Percentiles rank a stretch among this genome's conserved stretches.
phyloP scores from a whole-genome alignment of 2,329 filamentous ascomycete genomes.

The Fusarium odoratissimum region DNA sequence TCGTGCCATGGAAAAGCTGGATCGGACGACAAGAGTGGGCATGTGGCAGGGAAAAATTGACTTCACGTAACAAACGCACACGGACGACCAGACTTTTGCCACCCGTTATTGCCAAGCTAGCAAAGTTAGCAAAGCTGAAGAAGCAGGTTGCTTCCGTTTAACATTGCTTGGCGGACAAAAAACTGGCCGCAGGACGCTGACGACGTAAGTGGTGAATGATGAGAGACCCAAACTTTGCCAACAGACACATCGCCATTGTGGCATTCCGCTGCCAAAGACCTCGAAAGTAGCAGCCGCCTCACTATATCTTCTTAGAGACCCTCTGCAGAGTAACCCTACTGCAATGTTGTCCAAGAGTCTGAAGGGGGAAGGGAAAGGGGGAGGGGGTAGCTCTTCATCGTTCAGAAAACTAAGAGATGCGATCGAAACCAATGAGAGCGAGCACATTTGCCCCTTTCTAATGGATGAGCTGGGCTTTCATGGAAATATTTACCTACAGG shows the following conservation, averaged over 20 bases:
- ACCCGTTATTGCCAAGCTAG: not conserved
- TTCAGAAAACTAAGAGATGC: not conserved
- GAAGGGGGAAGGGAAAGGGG: not conserved
- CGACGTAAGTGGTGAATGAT: not conserved
- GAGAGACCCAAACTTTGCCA: not conserved
- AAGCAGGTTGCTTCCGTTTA: constrained; percentile 11
- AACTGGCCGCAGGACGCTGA: constrained; percentile 1
- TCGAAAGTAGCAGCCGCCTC: not conserved
- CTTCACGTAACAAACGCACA: not conserved
- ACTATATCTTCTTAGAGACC: not conserved
- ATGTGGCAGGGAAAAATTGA: not conserved
- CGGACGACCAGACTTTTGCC: not conserved
- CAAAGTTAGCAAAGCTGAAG: not conserved
- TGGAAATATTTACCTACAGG: not conserved
- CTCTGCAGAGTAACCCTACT: not conserved
- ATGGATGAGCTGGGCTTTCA: not conserved
- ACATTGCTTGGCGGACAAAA: not conserved
- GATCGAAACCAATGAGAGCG: not conserved
- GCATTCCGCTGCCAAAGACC: not conserved
- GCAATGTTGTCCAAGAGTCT: not conserved
- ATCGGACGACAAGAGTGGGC: constrained; percentile 21
- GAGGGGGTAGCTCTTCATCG: not conserved
- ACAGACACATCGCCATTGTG: not conserved
- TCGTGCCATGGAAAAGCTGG: constrained; percentile 5
- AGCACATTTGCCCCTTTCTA: not conserved